Base-by-base conservation (phyloP, 1,284 basidiomycete species). In the Filobasidium uniguttulatum region DNA sequence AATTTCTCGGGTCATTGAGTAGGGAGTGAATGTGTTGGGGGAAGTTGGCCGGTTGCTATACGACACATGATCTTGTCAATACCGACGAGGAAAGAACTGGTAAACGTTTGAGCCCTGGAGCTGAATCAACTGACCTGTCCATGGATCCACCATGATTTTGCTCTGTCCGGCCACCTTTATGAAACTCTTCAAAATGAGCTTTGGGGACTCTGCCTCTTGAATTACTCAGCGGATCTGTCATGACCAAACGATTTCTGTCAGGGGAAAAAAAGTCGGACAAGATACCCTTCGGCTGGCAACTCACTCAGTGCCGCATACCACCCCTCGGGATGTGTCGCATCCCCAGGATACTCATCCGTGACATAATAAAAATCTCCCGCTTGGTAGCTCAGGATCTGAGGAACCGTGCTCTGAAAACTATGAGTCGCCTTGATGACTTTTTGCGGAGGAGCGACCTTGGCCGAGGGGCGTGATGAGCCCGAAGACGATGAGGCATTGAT, bases 331-430 rank as follows among this genome's bases (percentile, higher is more conserved):
- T 72, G 67, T 5, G 72, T 75, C 22, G 73, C 64, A 38, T 71
- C 65, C 44, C 55, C 54, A 43, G 52, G 79, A 73, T 15, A 76
- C 72, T 93, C 87, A 56, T 79, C 79, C 30, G 87, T 75, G 52
- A 98, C 91, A 70, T 97, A 87, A 73, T 96, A 97, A 71, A 97
- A 97, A 72, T 99, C 94, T 55, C 94, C 94, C 69, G 85, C 85
- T 58, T 79, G 75, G 66, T 97, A 98, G 37, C 85, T 80, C 49
- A 99, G 79, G 63, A 97, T 84, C 62, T 87, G 82, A 0, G 89
- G 85, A 0, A 81, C 78, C 50, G 77, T 75, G 1, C 86, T 80
- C 37, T 76, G 71, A 71, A 90, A 82, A 19, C 76, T 67, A 23
- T 75, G 68, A 55, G 85, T 74, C 5, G 94, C 91, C 52, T 86